phyloP scores from a whole-genome alignment of 495 filamentous ascomycete species.

The Tricharina praecox region DNA sequence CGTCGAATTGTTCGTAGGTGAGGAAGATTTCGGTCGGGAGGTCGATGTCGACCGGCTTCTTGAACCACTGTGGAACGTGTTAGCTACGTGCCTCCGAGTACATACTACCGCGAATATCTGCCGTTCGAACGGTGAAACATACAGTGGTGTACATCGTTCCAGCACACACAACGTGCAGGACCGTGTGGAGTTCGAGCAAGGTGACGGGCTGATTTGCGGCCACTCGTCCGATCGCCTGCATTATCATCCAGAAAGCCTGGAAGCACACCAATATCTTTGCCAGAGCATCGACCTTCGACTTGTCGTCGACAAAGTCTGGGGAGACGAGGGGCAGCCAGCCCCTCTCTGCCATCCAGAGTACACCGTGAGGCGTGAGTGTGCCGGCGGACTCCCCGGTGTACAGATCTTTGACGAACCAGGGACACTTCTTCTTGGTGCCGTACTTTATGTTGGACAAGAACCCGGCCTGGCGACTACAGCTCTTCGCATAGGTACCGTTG shows the following conservation, averaged over 20 bases:
- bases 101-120: background rate
- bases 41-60: background rate
- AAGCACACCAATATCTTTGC: background rate
- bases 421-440: too few relatives aligned
- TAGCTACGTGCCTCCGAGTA: background rate
- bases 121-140: too few relatives aligned
- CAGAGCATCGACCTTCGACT: background rate
- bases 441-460: too few relatives aligned
- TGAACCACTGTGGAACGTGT: background rate
- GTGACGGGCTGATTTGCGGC: background rate
- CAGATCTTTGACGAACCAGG: too few relatives aligned
- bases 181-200: background rate
- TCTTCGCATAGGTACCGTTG: background rate
- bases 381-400: background rate
- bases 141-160: background rate
- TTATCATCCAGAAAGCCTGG: background rate
- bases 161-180: background rate
- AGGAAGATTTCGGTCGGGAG: background rate
- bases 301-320: conserved; percentile 2
- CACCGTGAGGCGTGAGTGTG: background rate
- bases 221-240: background rate
- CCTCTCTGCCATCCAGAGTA: background rate
- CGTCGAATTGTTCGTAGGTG: background rate
- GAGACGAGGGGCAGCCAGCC: background rate
- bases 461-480: background rate